Evolutionary conservation across 2,329 filamentous ascomycete genomes (phyloP).

Genomic region (Sclerotinia trifoliorum): DNA sequence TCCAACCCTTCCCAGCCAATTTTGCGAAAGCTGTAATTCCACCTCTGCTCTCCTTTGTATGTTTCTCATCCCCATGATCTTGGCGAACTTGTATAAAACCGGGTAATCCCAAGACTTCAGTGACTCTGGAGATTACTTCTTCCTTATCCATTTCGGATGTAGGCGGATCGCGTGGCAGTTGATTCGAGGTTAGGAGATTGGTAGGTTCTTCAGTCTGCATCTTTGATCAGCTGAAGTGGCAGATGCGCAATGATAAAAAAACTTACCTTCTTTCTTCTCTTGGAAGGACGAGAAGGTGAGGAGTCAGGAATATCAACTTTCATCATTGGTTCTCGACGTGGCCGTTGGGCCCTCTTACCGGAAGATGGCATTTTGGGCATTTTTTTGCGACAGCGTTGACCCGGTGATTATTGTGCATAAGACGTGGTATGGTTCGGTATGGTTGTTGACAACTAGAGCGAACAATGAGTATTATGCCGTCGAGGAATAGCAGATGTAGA

Average conservation of each 20-base stretch:
- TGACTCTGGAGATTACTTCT: constrained; percentile 43
- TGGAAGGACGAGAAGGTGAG: constrained; percentile 60
- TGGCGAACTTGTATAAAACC: constrained; percentile 57
- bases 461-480: constrained; percentile 21
- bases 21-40: constrained; percentile 76
- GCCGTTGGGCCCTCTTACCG: constrained; percentile 43
- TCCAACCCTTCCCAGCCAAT: constrained; percentile 79
- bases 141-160: constrained; percentile 46
- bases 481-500: constrained; percentile 6
- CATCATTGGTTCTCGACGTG: constrained; percentile 40
- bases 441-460: constrained; percentile 5
- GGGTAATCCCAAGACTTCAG: constrained; percentile 33
- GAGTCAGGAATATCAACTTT: constrained; percentile 42
- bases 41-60: constrained; percentile 56
- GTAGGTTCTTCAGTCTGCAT: constrained; percentile 43
- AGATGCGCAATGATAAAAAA: constrained; percentile 3
- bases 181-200: constrained; percentile 26
- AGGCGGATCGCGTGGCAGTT: constrained; percentile 45
- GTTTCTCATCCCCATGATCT: constrained; percentile 63
- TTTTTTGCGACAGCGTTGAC: constrained; percentile 22
- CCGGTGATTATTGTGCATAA: constrained; percentile 18
- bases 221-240: constrained; percentile 21
- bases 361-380: constrained; percentile 42
- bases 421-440: constrained; percentile 7
- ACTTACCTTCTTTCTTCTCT: constrained; percentile 62